Evolutionary conservation across 371 early-diverging fungal species (phyloP).

Genomic region (Rhizopus delemar): DNA sequence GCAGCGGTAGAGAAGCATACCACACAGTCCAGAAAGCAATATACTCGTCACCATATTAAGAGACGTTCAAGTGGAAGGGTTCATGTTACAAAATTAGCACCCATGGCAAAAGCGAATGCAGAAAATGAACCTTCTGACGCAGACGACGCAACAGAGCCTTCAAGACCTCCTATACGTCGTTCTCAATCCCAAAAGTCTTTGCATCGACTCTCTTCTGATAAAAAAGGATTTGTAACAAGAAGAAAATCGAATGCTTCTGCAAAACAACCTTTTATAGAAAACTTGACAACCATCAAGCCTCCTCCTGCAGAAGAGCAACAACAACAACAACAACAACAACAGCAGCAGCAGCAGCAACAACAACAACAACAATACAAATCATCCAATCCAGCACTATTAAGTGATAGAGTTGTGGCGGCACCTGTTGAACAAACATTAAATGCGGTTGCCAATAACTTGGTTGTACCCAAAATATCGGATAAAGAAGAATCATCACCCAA

Average conservation of each 20-base stretch:
- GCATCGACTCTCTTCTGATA: slow-evolving; percentile 27
- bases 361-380: too few species aligned
- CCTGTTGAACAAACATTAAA: slow-evolving; percentile 42
- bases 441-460: slow-evolving; percentile 39
- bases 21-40: slow-evolving; percentile 31
- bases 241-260: slow-evolving; percentile 21
- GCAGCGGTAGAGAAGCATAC: slow-evolving; percentile 26
- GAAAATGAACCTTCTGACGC: slow-evolving; percentile 25
- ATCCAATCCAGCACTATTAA: slow-evolving; percentile 16
- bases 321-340: not conserved
- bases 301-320: not conserved
- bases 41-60: slow-evolving; percentile 48
- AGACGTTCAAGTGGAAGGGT: slow-evolving; percentile 50
- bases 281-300: not conserved
- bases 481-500: slow-evolving; percentile 9
- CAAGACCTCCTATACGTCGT: slow-evolving; percentile 39
- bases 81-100: slow-evolving; percentile 51
- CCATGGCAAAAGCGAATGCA: slow-evolving; percentile 40
- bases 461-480: slow-evolving; percentile 25
- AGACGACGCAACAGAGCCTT: slow-evolving; percentile 24
- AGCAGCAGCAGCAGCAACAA: not conserved
- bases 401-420: slow-evolving; percentile 24
- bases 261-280: slow-evolving; percentile 4
- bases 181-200: slow-evolving; percentile 43
- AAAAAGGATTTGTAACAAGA: slow-evolving; percentile 21